Evolutionary conservation across 2,329 filamentous ascomycete genomes (phyloP).

Genomic region (Arthroderma sp.): DNA sequence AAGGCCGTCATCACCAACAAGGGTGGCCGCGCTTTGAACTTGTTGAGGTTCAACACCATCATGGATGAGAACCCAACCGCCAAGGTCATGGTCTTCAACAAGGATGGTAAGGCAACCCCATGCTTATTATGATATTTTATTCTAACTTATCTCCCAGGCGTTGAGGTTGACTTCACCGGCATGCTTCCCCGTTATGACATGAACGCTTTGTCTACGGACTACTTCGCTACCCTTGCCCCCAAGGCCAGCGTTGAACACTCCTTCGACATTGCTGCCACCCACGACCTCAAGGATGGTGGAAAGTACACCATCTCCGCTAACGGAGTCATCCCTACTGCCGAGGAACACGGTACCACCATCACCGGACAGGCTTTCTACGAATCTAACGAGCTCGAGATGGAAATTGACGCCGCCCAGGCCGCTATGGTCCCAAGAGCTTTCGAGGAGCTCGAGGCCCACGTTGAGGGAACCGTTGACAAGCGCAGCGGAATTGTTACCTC

Average conservation of each 20-base stretch:
- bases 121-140: background rate
- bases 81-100: constrained; percentile 24
- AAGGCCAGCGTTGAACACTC: constrained; percentile 24
- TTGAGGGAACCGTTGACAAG: background rate
- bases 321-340: constrained; percentile 47
- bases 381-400: constrained; percentile 47
- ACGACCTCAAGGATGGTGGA: constrained; percentile 39
- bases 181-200: constrained; percentile 22
- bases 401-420: constrained; percentile 46
- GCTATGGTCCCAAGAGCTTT: constrained; percentile 40
- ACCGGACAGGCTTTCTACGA: constrained; percentile 44
- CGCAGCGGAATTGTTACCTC: constrained; percentile 25
- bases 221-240: constrained; percentile 22
- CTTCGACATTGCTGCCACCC: constrained; percentile 26
- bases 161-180: constrained; percentile 23
- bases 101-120: constrained; percentile 18
- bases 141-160: background rate
- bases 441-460: constrained; percentile 10
- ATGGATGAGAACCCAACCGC: constrained; percentile 25
- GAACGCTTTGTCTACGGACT: constrained; percentile 20
- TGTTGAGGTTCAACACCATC: constrained; percentile 30
- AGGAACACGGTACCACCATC: constrained; percentile 41
- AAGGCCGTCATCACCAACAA: constrained; percentile 28
- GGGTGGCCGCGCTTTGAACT: constrained; percentile 23
- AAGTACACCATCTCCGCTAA: constrained; percentile 44